Percentiles rank a stretch among this genome's conserved stretches.
Conservation (phyloP, 1,284 basidiomycete genomes). For the Anthracocystis panici-leucophaei region DNA sequence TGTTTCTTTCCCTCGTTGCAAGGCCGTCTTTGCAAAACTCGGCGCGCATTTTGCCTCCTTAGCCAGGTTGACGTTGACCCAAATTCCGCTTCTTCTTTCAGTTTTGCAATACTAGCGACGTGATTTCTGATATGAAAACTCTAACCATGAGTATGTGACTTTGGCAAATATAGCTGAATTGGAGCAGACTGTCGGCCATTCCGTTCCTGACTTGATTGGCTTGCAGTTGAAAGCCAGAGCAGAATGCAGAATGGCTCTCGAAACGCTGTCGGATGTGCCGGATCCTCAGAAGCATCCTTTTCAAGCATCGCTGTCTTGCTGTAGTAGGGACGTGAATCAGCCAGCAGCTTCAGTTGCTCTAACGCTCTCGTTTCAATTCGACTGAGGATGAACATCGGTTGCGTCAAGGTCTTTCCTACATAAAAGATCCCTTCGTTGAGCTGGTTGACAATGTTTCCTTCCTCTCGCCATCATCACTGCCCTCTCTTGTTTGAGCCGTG, state of each 20-base stretch:
- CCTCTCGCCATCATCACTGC: not conserved
- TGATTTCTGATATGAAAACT: conserved; percentile 15
- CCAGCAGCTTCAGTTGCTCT: too few relatives aligned
- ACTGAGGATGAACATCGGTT: too few relatives aligned
- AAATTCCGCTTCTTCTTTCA: not conserved
- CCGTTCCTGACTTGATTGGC: conserved; percentile 16
- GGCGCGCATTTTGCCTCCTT: not conserved
- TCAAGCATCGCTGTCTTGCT: too few relatives aligned
- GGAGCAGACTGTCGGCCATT: conserved; percentile 1
- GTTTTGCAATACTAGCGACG: conserved; percentile 33
- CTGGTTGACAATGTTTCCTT: too few relatives aligned
- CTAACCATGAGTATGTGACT: conserved; percentile 8
- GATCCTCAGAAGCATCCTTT: too few relatives aligned
- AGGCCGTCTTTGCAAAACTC: not conserved
- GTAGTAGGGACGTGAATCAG: too few relatives aligned
- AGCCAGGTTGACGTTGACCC: not conserved
- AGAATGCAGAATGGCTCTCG: not conserved
- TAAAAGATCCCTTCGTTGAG: too few relatives aligned
- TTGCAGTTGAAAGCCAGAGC: not conserved
- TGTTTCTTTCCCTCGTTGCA: not conserved
- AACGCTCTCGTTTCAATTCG: too few relatives aligned
- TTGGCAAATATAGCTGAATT: not conserved
- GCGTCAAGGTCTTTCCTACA: too few relatives aligned
- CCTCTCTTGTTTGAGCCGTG: not conserved
- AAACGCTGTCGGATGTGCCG: conserved; percentile 1